Percentiles rank a stretch among this genome's conserved stretches.
Evolutionary conservation across 768 basidiomycete species (phyloP).

Genomic region (Rhizopogon sp.): DNA sequence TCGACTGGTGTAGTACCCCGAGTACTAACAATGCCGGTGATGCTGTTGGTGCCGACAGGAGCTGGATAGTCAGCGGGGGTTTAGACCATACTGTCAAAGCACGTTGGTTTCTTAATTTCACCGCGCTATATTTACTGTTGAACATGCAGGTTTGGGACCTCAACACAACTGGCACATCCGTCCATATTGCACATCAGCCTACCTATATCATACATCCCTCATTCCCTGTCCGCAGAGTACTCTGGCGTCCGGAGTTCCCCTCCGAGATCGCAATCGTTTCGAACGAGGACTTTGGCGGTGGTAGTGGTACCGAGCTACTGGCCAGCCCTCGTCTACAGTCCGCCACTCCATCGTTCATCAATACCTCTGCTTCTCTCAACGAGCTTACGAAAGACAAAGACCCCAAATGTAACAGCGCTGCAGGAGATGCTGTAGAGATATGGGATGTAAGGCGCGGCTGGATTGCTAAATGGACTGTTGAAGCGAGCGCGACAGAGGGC

Average conservation of each 20-base stretch:
- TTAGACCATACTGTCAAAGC: slow-evolving; percentile 79
- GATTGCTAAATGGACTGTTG: slow-evolving; percentile 79
- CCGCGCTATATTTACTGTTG: not conserved
- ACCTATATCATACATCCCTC: slow-evolving; percentile 71
- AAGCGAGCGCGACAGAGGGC: slow-evolving; percentile 60
- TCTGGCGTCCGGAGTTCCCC: slow-evolving; percentile 74
- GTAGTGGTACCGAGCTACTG: slow-evolving; percentile 17
- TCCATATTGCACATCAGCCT: slow-evolving; percentile 60
- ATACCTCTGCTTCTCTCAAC: not conserved
- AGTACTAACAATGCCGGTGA: slow-evolving; percentile 13
- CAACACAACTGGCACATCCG: slow-evolving; percentile 26
- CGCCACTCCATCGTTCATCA: slow-evolving; percentile 16
- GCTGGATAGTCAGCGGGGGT: slow-evolving; percentile 79
- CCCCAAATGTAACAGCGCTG: slow-evolving; percentile 7
- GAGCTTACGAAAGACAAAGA: slow-evolving; percentile 14
- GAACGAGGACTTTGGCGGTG: slow-evolving; percentile 48
- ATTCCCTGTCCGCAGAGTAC: slow-evolving; percentile 66
- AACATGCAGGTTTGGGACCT: slow-evolving; percentile 68
- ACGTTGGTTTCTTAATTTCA: slow-evolving; percentile 3
- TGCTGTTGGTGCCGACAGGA: slow-evolving; percentile 23
- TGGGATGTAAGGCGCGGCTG: slow-evolving; percentile 83
- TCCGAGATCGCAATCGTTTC: slow-evolving; percentile 75
- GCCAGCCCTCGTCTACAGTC: slow-evolving; percentile 25
- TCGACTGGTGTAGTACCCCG: slow-evolving; percentile 61
- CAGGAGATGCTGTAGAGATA: slow-evolving; percentile 67